Base-by-base conservation (phyloP, 306 rosid species). In the Citrullus amarus region DNA sequence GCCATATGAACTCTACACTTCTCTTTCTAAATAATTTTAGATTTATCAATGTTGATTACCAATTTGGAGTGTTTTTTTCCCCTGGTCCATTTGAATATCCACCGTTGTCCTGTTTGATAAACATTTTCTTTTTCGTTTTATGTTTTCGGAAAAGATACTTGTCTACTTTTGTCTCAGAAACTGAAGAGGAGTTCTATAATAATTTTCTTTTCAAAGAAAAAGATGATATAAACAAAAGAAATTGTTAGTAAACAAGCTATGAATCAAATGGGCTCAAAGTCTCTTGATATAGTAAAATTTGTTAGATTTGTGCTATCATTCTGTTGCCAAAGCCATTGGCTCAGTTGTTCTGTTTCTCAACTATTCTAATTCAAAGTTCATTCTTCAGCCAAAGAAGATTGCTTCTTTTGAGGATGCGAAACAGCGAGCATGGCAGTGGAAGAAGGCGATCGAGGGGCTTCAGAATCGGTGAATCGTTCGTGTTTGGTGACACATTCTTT, bases 381-480 rank as follows among this genome's bases (percentile, higher is more conserved):
- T 79, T 72, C 60, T 87, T 84, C 98, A 96, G 98, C 96, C 99
- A 6, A 96, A 96, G 79, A 96, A 96, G 90, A 90, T 96, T 59
- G 66, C 90, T 80, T 86, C 92, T 8, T 96, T 93, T 32, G 98
- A 96, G 88, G 99, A 96, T 73, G 85, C 96, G 22, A 96, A 96
- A 82, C 99, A 93, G 85, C 89, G 97, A 85, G 97, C 98, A 6
- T 86, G 86, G 86, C 96, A 90, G 68, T 96, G 98, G 99, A 96
- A 96, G 89, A 96, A 93, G 88, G 96, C 98, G 13, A 96, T 96
- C 6, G 99, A 96, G 85, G 99, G 87, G 78, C 98, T 96, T 88
- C 98, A 96, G 83, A 96, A 91, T 82, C 87, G 91, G 90, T 96
- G 96, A 93, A 77, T 82, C 78, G 51, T 75, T 44, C 10, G 66